Evolutionary conservation across 2,329 filamentous ascomycete species (phyloP).

Genomic region (Lachnellula arida): DNA sequence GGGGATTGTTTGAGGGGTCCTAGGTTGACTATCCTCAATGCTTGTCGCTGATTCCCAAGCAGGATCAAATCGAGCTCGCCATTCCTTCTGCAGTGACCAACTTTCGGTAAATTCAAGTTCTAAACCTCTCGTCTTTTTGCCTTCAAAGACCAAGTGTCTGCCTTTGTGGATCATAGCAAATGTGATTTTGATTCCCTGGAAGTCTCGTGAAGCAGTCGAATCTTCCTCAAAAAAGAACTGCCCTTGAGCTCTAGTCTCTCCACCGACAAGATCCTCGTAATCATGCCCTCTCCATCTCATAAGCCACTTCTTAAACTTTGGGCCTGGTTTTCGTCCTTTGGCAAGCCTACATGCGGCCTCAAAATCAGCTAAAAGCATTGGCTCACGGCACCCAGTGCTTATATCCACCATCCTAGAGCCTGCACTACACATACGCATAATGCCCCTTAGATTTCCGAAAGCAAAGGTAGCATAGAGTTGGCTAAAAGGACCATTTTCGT

Average conservation of each 20-base stretch:
- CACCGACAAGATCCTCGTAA: not conserved
- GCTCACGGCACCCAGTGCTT: not conserved
- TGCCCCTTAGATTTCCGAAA: constrained; percentile 3
- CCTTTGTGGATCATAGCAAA: not conserved
- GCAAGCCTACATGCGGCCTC: not conserved
- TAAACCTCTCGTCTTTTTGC: not conserved
- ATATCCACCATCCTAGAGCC: not conserved
- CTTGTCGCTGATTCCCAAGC: not conserved
- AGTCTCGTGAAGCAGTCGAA: not conserved
- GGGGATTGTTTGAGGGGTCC: not conserved
- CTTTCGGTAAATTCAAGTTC: not conserved
- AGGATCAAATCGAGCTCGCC: not conserved
- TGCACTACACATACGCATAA: constrained; percentile 5
- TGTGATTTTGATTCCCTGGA: not conserved
- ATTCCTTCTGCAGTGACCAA: not conserved
- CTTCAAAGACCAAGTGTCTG: not conserved
- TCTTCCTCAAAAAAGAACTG: not conserved
- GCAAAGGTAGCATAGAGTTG: constrained; percentile 5
- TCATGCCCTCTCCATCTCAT: not conserved
- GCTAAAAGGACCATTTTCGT: not conserved
- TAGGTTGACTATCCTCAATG: not conserved
- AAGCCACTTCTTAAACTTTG: not conserved
- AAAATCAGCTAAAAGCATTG: not conserved
- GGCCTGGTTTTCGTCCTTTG: not conserved
- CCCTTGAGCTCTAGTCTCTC: not conserved